Evolutionary conservation across 768 basidiomycete genomes (phyloP).

Genomic region (Rhizopogon sp.): DNA sequence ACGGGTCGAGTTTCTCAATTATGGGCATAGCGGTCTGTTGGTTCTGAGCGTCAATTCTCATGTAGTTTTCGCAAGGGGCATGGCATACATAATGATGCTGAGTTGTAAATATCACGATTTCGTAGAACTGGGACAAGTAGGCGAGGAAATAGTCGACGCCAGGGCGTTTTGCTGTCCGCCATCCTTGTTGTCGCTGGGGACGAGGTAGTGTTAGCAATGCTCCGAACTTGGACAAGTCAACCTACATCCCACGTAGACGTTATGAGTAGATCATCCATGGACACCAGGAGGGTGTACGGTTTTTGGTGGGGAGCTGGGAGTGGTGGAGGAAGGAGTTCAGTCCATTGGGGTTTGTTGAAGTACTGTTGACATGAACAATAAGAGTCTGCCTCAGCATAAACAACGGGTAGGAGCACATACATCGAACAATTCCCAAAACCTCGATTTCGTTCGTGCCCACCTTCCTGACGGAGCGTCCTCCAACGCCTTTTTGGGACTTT

Average conservation of each 20-base stretch:
- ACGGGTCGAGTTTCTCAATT: conserved; percentile 91
- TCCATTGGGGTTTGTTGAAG: conserved; percentile 92
- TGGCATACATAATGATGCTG: conserved; percentile 83
- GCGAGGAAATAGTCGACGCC: conserved; percentile 98
- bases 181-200: conserved; percentile 80
- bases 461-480: conserved; percentile 58
- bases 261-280: conserved; percentile 87
- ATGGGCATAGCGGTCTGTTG: conserved; percentile 82
- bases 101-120: conserved; percentile 92
- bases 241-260: conserved; percentile 95
- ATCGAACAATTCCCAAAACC: conserved; percentile 63
- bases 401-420: conserved; percentile 36
- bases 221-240: conserved; percentile 13
- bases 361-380: conserved; percentile 39
- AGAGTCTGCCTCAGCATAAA: not conserved
- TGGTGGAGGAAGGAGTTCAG: conserved; percentile 86
- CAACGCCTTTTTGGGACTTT: conserved; percentile 34
- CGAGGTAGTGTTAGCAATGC: not conserved
- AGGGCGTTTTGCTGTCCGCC: conserved; percentile 96
- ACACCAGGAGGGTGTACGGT: conserved; percentile 88
- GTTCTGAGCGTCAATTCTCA: conserved; percentile 1
- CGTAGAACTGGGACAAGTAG: conserved; percentile 97
- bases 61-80: not conserved
- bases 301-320: conserved; percentile 79
- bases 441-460: conserved; percentile 58